A percentile compares a stretch with the other conserved stretches of the same genome.
Evolutionary conservation across 345 rosid genomes (phyloP).

Genomic region (Salix arbutifolia): DNA sequence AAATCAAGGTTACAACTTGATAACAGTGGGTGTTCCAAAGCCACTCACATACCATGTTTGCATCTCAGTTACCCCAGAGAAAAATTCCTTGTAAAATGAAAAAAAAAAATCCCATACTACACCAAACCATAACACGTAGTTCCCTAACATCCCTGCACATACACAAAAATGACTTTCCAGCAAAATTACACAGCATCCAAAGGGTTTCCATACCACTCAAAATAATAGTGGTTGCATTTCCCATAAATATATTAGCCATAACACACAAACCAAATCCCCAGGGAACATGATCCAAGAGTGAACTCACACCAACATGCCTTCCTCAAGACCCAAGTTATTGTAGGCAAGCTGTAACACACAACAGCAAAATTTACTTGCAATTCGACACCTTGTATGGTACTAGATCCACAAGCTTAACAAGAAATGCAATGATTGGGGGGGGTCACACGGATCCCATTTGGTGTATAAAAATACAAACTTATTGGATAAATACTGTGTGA

Average conservation of each 20-base stretch:
- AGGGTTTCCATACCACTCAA: constrained; percentile 6
- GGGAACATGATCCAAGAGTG: constrained; percentile 35
- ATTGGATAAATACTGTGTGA: not conserved
- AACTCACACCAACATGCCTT: constrained; percentile 54
- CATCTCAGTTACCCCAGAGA: constrained; percentile 5
- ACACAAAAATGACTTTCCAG: constrained; percentile 16
- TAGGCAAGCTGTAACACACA: constrained; percentile 51
- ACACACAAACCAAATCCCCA: constrained; percentile 27
- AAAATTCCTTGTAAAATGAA: constrained; percentile 9
- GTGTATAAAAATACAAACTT: constrained; percentile 7
- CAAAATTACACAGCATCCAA: constrained; percentile 16
- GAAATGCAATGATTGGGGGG: constrained; percentile 11
- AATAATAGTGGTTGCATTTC: constrained; percentile 9
- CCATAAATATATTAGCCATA: constrained; percentile 30
- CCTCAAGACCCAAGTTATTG: constrained; percentile 70
- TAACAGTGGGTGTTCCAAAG: not conserved
- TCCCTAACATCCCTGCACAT: not conserved
- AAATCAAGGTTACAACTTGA: constrained; percentile 1
- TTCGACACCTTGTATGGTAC: constrained; percentile 17
- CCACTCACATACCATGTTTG: constrained; percentile 2
- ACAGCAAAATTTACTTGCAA: constrained; percentile 25
- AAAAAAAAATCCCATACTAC: constrained; percentile 10
- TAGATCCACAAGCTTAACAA: constrained; percentile 35
- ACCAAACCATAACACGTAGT: constrained; percentile 12
- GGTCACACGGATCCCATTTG: constrained; percentile 1